phyloP scores from a whole-genome alignment of 73 alveolate species.

The Tetrahymena borealis region DNA sequence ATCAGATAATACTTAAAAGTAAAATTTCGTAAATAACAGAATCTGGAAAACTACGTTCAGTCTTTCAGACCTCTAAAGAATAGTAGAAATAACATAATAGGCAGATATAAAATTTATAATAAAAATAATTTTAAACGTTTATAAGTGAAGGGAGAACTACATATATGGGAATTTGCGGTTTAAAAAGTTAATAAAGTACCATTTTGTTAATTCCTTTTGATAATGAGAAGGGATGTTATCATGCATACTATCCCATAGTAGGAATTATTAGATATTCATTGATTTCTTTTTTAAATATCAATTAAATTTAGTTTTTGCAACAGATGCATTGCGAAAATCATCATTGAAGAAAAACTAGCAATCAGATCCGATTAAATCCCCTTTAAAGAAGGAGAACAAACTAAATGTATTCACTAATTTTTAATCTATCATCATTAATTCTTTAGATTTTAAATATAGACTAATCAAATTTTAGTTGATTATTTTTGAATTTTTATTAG shows the following conservation, averaged over 20 bases:
- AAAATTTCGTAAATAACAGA: background rate
- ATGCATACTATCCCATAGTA: background rate
- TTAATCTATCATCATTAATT: background rate
- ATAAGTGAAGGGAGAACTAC: background rate
- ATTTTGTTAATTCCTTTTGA: too few relatives aligned
- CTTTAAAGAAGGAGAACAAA: background rate
- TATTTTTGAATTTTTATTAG: background rate
- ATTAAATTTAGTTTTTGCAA: background rate
- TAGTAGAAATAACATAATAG: background rate
- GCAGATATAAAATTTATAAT: background rate
- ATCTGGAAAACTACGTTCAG: background rate
- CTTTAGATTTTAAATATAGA: too few relatives aligned
- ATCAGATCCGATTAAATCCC: background rate
- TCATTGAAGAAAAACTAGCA: background rate
- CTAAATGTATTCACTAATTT: background rate
- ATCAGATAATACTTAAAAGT: background rate
- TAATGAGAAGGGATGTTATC: background rate
- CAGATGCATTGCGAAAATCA: background rate
- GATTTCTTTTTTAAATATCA: background rate
- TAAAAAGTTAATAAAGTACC: background rate
- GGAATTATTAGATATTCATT: background rate
- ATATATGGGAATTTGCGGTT: background rate
- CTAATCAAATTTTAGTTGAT: background rate
- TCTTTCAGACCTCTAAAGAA: background rate
- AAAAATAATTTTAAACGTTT: background rate